Conservation (phyloP, 768 basidiomycete genomes). For the Mycena filopes region DNA sequence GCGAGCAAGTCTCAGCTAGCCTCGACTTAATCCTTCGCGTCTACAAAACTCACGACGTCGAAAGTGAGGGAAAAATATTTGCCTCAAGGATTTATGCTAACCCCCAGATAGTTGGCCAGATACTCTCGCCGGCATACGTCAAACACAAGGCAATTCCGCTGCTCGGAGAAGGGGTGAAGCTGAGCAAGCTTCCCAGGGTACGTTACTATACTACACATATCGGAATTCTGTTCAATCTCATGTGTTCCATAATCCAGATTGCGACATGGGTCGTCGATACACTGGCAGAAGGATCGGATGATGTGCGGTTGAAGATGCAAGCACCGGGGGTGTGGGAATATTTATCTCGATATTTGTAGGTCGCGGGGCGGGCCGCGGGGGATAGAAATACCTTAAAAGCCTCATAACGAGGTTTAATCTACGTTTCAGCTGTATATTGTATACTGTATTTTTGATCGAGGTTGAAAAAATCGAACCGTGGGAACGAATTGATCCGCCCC, state of each 20-base stretch:
- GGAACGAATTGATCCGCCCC: too few species aligned
- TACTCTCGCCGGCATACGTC: background rate
- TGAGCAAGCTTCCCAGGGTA: conserved; percentile 4
- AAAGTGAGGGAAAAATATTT: conserved; percentile 6
- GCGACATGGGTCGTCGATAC: background rate
- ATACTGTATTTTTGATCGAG: too few species aligned
- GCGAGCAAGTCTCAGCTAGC: background rate
- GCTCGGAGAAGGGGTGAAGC: background rate
- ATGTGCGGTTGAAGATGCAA: background rate
- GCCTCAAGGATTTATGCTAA: background rate
- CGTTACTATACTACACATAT: too few species aligned
- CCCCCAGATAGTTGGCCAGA: background rate
- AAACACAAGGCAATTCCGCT: background rate
- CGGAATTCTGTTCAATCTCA: background rate
- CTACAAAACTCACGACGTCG: conserved; percentile 1
- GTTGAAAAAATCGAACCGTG: too few species aligned
- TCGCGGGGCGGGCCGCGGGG: too few species aligned
- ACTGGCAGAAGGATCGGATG: background rate
- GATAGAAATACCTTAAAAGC: too few species aligned
- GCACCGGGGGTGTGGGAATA: background rate
- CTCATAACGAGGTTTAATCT: too few species aligned
- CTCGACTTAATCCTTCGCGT: conserved; percentile 7
- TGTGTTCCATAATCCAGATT: background rate
- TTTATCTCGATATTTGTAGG: too few species aligned
- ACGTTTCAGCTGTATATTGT: too few species aligned